Evolutionary conservation across 257 asterid species (phyloP), one percentile per base, ranked within the genome.

Genomic region (Ballota nigra): DNA sequence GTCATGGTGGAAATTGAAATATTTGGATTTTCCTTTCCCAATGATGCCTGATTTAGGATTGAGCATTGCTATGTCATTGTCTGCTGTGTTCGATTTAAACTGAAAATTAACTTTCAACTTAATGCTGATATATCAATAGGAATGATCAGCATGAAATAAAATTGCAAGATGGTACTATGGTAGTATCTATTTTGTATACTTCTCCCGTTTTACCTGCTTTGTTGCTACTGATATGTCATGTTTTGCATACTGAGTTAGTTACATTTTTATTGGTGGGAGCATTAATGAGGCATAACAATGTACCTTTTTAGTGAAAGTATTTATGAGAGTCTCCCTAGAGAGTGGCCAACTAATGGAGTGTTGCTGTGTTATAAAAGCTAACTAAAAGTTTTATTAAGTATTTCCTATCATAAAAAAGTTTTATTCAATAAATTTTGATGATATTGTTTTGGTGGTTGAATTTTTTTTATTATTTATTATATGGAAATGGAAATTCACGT

Each of bases 391-490:
- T n/a, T n/a, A n/a, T n/a, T n/a, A n/a, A n/a, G n/a, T n/a, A n/a
- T n/a, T n/a, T n/a, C n/a, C n/a, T n/a, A n/a, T n/a, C n/a, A n/a
- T n/a, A n/a, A n/a, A 58, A 63, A 53, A 40, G 64, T 57, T 18
- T 52, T 66, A 20, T 26, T 20, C 16, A 10, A 34, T 23, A 56
- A 15, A 51, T 47, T 66, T 15, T 20, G 33, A 13, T n/a, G 33
- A 56, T n/a, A 64, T 4, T 19, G 63, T 56, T 52, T 73, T 51
- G 71, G 77, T 34, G 67, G 51, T 61, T 65, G 60, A 12, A 13
- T 34, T 12, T 22, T 24, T 8, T 16, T 19, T 11, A 20, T 57
- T n/a, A 26, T 33, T 31, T 5, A 57, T 63, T 28, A 26, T 6
- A 18, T 65, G 70, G 74, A 13, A 29, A 18, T 65, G 70, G 74